These are phyloP conservation scores for Mikania micrantha DNA, from an alignment of 129 eudicot species.

Conservation along the genomic window DNA sequence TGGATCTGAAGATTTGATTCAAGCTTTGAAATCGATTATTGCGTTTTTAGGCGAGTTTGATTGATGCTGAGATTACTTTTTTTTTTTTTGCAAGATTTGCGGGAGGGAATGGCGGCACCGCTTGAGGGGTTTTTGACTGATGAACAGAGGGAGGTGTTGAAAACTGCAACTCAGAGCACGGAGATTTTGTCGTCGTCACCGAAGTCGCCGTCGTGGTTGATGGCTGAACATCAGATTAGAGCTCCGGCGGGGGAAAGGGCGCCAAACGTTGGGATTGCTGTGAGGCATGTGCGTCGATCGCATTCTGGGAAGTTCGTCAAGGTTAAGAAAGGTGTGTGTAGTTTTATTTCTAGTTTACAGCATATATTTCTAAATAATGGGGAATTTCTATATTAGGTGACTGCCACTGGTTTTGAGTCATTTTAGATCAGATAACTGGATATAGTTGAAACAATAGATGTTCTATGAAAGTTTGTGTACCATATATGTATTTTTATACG, in stretches of 20 bases:
- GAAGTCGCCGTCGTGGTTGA: slow-evolving; percentile 42
- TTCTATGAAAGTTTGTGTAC: not conserved
- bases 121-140: slow-evolving; percentile 75
- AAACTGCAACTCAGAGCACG: slow-evolving; percentile 46
- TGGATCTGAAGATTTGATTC: not conserved
- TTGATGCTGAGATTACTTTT: slow-evolving; percentile 20
- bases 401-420: not conserved
- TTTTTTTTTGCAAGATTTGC: slow-evolving; percentile 20
- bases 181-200: slow-evolving; percentile 63
- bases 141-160: slow-evolving; percentile 70
- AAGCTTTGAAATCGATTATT: too few species aligned
- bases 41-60: not conserved
- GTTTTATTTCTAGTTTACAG: not conserved
- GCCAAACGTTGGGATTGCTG: slow-evolving; percentile 47
- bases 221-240: slow-evolving; percentile 46
- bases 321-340: slow-evolving; percentile 59
- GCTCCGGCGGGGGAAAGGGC: slow-evolving; percentile 59
- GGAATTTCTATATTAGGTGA: not conserved
- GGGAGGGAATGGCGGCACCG: slow-evolving; percentile 46
- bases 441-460: slow-evolving; percentile 1
- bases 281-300: slow-evolving; percentile 61
- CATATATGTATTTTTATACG: not conserved
- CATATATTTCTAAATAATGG: not conserved
- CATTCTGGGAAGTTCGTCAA: slow-evolving; percentile 57
- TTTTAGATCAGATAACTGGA: not conserved